Conservation (phyloP, 257 asterid genomes). For the Lycium ferocissimum region DNA sequence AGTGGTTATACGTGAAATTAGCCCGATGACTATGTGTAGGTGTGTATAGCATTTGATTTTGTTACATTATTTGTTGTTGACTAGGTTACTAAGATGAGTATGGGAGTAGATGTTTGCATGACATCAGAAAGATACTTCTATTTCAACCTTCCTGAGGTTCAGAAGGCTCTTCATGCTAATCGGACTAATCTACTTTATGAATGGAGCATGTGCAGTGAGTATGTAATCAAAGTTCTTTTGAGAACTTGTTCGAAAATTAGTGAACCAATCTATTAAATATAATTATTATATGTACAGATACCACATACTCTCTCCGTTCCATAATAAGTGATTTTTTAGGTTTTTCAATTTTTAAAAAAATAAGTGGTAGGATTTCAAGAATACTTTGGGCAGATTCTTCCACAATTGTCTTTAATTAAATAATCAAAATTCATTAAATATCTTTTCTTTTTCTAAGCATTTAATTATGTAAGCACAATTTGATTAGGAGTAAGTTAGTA, state of each 20-base stretch:
- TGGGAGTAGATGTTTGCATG: conserved; percentile 71
- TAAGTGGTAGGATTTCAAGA: no score
- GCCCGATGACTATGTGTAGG: not conserved
- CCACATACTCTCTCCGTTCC: not conserved
- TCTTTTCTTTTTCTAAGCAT: no score
- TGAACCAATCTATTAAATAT: not conserved
- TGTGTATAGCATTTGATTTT: not conserved
- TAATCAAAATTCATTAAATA: no score
- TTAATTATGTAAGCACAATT: no score
- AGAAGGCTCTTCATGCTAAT: conserved; percentile 77
- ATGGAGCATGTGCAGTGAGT: conserved; percentile 87
- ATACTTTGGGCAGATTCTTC: no score
- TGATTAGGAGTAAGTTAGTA: no score
- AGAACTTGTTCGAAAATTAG: not conserved
- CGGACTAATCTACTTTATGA: conserved; percentile 59
- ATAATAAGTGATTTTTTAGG: no score
- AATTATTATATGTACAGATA: not conserved
- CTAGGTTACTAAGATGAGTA: conserved; percentile 55
- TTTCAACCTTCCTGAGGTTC: conserved; percentile 74
- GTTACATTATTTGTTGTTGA: not conserved
- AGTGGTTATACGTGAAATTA: no score
- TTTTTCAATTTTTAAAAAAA: no score
- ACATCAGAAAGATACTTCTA: conserved; percentile 60
- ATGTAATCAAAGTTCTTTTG: not conserved
- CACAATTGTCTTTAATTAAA: no score